These are phyloP conservation scores for Picea glauca DNA, from an alignment of 75 land plant species.

Conservation along the genomic window DNA sequence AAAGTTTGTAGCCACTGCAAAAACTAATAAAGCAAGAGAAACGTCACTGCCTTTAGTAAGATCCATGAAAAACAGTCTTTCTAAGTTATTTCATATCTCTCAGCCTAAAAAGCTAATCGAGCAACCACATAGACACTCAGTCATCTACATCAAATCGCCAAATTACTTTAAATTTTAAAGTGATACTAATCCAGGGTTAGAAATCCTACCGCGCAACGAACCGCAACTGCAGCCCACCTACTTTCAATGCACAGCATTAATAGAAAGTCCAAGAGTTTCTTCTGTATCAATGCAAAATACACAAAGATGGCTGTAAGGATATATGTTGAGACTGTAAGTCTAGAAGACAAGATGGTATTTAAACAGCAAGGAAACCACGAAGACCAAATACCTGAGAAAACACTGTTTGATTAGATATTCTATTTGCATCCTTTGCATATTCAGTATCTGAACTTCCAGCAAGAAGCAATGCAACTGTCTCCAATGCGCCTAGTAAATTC, in stretches of 20 bases:
- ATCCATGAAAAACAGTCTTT: too few relatives aligned
- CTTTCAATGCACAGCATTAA: constrained; percentile 87
- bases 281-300: constrained; percentile 38
- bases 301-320: background rate
- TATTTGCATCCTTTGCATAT: constrained; percentile 73
- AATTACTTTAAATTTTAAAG: too few relatives aligned
- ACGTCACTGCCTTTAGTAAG: background rate
- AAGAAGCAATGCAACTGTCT: constrained; percentile 74
- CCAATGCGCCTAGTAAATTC: constrained; percentile 83
- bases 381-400: constrained; percentile 74
- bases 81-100: too few relatives aligned
- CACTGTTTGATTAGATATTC: constrained; percentile 68
- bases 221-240: constrained; percentile 79
- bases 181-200: background rate
- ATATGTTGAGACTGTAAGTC: background rate
- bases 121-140: too few relatives aligned
- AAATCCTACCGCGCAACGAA: constrained; percentile 78
- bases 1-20: background rate
- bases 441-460: constrained; percentile 61
- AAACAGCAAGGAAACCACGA: background rate
- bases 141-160: too few relatives aligned
- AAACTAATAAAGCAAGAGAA: background rate
- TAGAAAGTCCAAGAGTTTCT: constrained; percentile 74
- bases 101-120: background rate
- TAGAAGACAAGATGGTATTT: background rate